Evolutionary conservation across 2,329 filamentous ascomycete genomes (phyloP), one percentile per base, ranked within the genome.

Genomic region (Apiospora marii): DNA sequence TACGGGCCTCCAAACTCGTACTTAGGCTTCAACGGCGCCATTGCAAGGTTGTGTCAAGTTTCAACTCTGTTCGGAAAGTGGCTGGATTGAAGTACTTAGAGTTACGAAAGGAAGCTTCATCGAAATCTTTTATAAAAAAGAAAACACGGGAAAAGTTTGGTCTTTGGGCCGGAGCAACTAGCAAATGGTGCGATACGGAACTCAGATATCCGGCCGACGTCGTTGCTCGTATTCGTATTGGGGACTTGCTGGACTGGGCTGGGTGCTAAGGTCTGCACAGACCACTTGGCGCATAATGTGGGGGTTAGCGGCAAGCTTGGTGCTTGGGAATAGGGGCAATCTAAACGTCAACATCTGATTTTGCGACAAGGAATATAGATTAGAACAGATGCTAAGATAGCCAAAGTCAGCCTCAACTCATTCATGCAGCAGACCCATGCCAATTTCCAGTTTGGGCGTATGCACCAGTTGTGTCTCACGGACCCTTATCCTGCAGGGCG

Each of bases 1-100:
- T 81, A 86, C 85, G 85, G 85, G 73, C 85, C 85, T 70, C 84
- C 84, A 72, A 87, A 87, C 75, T 87, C 85, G 73, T 86, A 86
- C 71, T 75, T 67, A 68, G 75, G 76, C 34, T 64, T 64, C 37
- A 68, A 64, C 16, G 73, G 71, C 34, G 58, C 58, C 58, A 64
- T 64, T 41, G 22, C 4, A 64, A 41, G 6, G 53, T 61, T 64
- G 34, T n/a, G 34, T n/a, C 19, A n/a, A 64, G 6, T 5, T 37
- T 8, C 58, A n/a, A 13, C 10, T 64, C 22, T 41, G n/a, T 41
- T 12, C 3, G 6, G 3, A 10, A 24, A 3, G 3, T 3, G 8
- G 30, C 3, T 24, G 34, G 16, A n/a, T 0, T n/a, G 58, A 4
- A 41, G 34, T n/a, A 34, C 3, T 13, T 41, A 22, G 13, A 24